Evolutionary conservation across 2,329 filamentous ascomycete species (phyloP), one percentile per base, ranked within the genome.

Genomic region (Davidsoniella australis): DNA sequence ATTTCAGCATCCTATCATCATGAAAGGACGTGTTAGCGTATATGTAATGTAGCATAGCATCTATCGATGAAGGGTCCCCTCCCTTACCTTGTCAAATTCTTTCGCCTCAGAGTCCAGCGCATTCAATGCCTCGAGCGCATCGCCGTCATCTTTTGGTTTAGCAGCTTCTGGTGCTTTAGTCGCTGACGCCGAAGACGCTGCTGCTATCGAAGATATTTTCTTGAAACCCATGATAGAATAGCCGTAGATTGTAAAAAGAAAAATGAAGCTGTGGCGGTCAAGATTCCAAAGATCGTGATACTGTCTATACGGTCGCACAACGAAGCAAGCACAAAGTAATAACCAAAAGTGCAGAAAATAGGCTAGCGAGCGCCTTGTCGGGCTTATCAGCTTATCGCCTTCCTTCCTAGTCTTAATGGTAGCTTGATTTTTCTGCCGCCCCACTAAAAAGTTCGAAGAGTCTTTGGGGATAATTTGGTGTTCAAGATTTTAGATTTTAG

Each of bases 1-100:
- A 96, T 96, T 63, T 96, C 89, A 53, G 83, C 81, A 73, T 96
- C 91, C 84, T 94, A 16, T 33, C 4, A 5, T 16, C n/a, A 42
- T 18, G 16, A 12, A 16, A 9, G 16, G 26, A 24, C 7, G 17
- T 20, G 12, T 49, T 38, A 41, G 24, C 45, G n/a, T 40, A 36
- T 37, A 18, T 43, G 49, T 60, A 10, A 9, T 10, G 12, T 12
- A 33, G 29, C 12, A 33, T 33, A 33, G 29, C 2, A 33, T 33
- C 12, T 33, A 12, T 9, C 8, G 8, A 10, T 33, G 12, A 33
- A 33, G 29, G 12, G 8, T 10, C 4, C 29, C 29, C 29, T 12
- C 29, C 8, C 62, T 63, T 59, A 80, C 86, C 73, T 95, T 96
- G 61, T 84, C 82, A 60, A 89, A 93, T 62, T 94, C 89, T 59